Conservation (phyloP, 163 green algal species). For the Chlamydomonas reinhardtii region DNA sequence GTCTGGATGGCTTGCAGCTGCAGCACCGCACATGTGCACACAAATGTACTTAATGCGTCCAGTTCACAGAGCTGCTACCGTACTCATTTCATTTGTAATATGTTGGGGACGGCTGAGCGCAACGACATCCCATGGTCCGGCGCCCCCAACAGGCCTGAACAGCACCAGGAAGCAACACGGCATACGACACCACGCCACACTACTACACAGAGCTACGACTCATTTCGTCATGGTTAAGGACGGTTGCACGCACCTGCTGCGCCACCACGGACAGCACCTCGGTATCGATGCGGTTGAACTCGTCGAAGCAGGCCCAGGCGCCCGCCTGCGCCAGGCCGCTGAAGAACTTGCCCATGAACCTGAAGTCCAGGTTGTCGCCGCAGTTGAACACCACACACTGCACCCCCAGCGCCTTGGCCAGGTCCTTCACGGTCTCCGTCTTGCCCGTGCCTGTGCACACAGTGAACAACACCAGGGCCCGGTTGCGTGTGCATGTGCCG, state of each 20-base stretch:
- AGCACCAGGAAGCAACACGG: too few species aligned
- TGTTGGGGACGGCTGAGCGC: too few species aligned
- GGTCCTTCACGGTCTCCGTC: conserved; percentile 91
- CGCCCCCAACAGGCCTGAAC: too few species aligned
- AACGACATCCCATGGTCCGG: too few species aligned
- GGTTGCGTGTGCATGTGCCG: too few species aligned
- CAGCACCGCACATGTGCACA: not conserved
- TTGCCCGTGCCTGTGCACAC: conserved; percentile 83
- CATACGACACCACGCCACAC: too few species aligned
- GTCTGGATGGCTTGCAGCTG: conserved; percentile 75
- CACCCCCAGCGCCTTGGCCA: conserved; percentile 83
- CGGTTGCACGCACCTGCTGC: conserved; percentile 82
- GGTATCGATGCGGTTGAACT: conserved; percentile 88
- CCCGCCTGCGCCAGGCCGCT: conserved; percentile 78
- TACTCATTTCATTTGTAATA: too few species aligned
- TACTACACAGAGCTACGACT: too few species aligned
- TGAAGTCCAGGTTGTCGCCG: conserved; percentile 85
- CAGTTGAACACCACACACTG: conserved; percentile 94
- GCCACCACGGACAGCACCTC: conserved; percentile 82
- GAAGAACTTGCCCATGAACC: conserved; percentile 83
- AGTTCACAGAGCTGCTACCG: too few species aligned
- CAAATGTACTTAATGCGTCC: too few species aligned
- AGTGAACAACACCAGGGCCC: too few species aligned
- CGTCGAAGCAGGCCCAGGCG: conserved; percentile 83
- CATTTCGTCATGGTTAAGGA: too few species aligned